Base-by-base conservation (phyloP, 371 early-diverging fungal species). In the Batkoa obscura region DNA sequence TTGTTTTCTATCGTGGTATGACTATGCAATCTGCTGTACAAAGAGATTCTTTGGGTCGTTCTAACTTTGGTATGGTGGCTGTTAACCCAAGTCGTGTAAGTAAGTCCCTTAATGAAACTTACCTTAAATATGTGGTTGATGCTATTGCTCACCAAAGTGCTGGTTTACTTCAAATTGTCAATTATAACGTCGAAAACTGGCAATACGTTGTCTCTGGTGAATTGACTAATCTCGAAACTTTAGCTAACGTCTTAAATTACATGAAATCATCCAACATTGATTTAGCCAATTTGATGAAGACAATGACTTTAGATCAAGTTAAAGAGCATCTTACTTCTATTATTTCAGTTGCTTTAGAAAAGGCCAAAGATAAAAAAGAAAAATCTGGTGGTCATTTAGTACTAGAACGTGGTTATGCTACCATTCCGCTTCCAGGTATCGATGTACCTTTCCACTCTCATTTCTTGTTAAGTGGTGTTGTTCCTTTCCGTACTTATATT, bases 371-470 rank as follows among this genome's bases (percentile, higher is more conserved):
- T 43, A 80, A 80, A 71, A 59, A 70, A 57, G 76, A 69, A 30
- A 73, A 75, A 59, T 63, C 66, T 30, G 72, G 73, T 10, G 23
- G 23, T 23, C 65, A 74, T 50, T 68, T 91, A 58, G 64, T 68
- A 48, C 81, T 84, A 42, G 90, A 88, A 61, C 88, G 94, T 63
- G 93, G 92, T 52, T 73, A 80, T 59, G 90, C 94, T 31, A 91
- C 95, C 34, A 88, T 92, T 34, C 94, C 94, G 43, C 67, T 95
- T 30, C 75, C 77, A 23, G 94, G 94, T 58, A 86, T 95, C 55
- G 95, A 95, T 66, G 89, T 95, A 52, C 95, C 95, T 48, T 95
- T 94, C 86, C 95, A 95, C 72, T 94, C 94, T 2, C 75, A 79
- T 56, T 88, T 89, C 83, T 75, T 95, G 66, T 68, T 82, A 39